These are phyloP conservation scores for Mucor ambiguus DNA, from an alignment of 371 early-diverging fungal species.

Conservation along the genomic window DNA sequence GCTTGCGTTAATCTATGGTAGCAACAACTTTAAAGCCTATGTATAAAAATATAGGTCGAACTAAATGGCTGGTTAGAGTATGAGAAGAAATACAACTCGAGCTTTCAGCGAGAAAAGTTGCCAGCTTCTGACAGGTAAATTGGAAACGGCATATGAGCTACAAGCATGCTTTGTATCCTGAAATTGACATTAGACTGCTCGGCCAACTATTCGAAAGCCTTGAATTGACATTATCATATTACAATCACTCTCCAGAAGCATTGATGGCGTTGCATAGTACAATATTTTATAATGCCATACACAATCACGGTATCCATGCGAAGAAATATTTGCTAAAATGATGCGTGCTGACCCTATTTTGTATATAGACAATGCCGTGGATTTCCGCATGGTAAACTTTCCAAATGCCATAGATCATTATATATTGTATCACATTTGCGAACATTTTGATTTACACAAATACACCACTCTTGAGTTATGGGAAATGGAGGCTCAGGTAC, in stretches of 20 bases:
- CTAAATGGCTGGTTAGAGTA: conserved; percentile 27
- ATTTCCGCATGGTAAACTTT: conserved; percentile 32
- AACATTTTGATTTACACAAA: background rate
- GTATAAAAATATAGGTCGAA: conserved; percentile 16
- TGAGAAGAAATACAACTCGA: background rate
- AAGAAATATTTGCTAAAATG: background rate
- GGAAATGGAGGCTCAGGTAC: background rate
- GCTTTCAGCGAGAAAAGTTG: background rate
- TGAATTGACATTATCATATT: conserved; percentile 15
- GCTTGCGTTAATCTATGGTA: background rate
- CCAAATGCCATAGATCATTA: conserved; percentile 13
- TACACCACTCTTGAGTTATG: background rate
- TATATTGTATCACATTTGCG: background rate
- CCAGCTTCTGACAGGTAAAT: background rate
- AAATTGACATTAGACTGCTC: background rate
- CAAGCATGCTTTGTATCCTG: background rate
- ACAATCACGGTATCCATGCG: background rate
- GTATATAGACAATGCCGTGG: conserved; percentile 12
- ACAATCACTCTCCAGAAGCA: conserved; percentile 8
- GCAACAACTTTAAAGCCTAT: background rate
- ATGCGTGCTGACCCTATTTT: background rate
- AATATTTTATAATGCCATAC: conserved; percentile 22
- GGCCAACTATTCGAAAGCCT: background rate
- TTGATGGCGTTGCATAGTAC: conserved; percentile 17
- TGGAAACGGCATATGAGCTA: background rate